Evolutionary conservation across 495 filamentous ascomycete genomes (phyloP).

Genomic region (Tetracladium marchalianum): DNA sequence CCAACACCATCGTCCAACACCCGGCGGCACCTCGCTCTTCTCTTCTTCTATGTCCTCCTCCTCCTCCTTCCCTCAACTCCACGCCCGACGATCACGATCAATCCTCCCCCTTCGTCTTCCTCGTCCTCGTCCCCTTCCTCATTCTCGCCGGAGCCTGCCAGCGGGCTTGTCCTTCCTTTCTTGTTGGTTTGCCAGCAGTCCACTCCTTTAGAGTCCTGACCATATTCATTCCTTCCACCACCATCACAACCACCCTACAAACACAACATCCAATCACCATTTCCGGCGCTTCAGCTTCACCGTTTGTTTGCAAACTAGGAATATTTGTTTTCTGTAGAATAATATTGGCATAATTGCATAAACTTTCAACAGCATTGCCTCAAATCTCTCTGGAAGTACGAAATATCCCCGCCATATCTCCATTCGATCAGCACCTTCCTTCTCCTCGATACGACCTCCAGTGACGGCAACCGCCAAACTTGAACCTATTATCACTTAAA

Average conservation of each 20-base stretch:
- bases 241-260: too few species aligned
- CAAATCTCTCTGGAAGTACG: not conserved
- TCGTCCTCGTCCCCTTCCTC: not conserved
- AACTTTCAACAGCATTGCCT: not conserved
- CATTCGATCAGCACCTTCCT: not conserved
- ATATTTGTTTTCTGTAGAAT: not conserved
- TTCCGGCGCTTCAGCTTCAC: too few species aligned
- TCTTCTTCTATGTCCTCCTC: constrained; percentile 4
- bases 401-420: not conserved
- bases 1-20: not conserved
- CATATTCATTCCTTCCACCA: constrained; percentile 14
- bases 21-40: not conserved
- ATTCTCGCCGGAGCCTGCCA: constrained; percentile 9
- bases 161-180: constrained; percentile 19
- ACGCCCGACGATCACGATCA: not conserved
- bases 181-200: constrained; percentile 1
- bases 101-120: not conserved
- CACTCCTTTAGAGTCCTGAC: constrained; percentile 16
- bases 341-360: not conserved
- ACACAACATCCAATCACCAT: too few species aligned
- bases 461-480: too few species aligned
- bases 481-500: too few species aligned
- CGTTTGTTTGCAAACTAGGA: too few species aligned
- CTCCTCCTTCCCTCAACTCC: not conserved
- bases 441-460: too few species aligned